Evolutionary conservation across 345 rosid genomes (phyloP).

Genomic region (Salix purpurea): DNA sequence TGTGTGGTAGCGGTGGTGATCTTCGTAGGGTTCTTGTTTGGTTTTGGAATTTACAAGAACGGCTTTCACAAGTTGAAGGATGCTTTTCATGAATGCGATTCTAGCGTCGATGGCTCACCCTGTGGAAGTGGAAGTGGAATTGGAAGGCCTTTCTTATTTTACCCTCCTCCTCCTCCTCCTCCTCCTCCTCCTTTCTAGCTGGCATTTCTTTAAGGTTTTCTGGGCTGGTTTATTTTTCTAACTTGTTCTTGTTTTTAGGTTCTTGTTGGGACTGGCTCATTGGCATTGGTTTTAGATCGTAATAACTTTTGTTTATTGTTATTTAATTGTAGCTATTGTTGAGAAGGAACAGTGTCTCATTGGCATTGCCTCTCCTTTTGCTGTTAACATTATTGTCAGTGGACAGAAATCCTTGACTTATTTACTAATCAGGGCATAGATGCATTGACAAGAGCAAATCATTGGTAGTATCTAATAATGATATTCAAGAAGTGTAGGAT

Average conservation of each 20-base stretch:
- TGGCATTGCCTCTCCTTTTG: too few relatives aligned
- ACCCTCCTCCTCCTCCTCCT: constrained; percentile 39
- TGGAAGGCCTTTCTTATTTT: constrained; percentile 46
- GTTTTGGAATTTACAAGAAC: constrained; percentile 76
- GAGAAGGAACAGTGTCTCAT: not conserved
- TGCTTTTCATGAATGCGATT: constrained; percentile 40
- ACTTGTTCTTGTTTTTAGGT: not conserved
- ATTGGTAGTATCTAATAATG: too few relatives aligned
- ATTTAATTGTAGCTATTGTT: not conserved
- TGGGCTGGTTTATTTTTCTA: not conserved
- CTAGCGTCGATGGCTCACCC: constrained; percentile 6
- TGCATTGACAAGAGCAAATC: not conserved
- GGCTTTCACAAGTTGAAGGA: constrained; percentile 78
- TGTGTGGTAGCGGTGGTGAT: constrained; percentile 67
- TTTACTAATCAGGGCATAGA: not conserved
- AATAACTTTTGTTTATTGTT: not conserved
- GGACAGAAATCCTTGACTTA: too few relatives aligned
- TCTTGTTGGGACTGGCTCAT: not conserved
- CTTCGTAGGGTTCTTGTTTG: constrained; percentile 64
- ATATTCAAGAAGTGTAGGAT: too few relatives aligned
- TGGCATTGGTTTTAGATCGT: not conserved
- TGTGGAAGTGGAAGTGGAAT: constrained; percentile 9
- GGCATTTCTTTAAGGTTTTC: not conserved
- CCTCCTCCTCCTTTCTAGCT: constrained; percentile 11
- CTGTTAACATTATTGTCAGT: too few relatives aligned